Conservation (phyloP, 2,329 filamentous ascomycete genomes). For the Aspergillus pseudonomiae region DNA sequence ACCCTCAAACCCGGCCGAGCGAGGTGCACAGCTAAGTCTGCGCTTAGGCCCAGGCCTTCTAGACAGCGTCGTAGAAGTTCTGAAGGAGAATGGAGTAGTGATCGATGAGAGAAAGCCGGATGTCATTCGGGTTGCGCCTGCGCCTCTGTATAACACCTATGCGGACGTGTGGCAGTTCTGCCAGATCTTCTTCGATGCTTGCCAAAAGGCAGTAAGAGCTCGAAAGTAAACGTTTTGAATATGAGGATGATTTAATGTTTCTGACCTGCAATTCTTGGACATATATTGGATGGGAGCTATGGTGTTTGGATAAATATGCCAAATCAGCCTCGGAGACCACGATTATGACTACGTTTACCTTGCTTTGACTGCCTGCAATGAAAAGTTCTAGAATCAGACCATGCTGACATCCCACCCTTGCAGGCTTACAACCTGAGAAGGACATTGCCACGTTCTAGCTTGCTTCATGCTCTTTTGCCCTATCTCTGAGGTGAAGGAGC, state of each 20-base stretch:
- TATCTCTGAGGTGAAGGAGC: background rate
- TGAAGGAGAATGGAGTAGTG: slow-evolving; percentile 72
- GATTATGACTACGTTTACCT: background rate
- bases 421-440: background rate
- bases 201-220: slow-evolving; percentile 39
- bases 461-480: background rate
- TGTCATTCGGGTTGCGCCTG: slow-evolving; percentile 81
- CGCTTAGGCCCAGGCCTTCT: slow-evolving; percentile 69
- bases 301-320: background rate
- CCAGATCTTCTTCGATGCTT: slow-evolving; percentile 55
- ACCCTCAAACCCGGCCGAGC: slow-evolving; percentile 65
- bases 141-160: slow-evolving; percentile 82
- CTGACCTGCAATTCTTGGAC: background rate
- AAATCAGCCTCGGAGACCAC: background rate
- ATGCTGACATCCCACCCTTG: background rate
- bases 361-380: background rate
- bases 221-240: slow-evolving; percentile 8
- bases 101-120: slow-evolving; percentile 84
- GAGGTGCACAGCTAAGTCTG: slow-evolving; percentile 80
- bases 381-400: background rate
- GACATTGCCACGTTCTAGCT: background rate
- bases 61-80: slow-evolving; percentile 64
- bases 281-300: background rate
- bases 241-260: slow-evolving; percentile 7
- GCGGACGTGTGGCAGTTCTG: slow-evolving; percentile 69